Evolutionary conservation across 2,329 filamentous ascomycete species (phyloP).

Genomic region (Botrytis sinoallii): DNA sequence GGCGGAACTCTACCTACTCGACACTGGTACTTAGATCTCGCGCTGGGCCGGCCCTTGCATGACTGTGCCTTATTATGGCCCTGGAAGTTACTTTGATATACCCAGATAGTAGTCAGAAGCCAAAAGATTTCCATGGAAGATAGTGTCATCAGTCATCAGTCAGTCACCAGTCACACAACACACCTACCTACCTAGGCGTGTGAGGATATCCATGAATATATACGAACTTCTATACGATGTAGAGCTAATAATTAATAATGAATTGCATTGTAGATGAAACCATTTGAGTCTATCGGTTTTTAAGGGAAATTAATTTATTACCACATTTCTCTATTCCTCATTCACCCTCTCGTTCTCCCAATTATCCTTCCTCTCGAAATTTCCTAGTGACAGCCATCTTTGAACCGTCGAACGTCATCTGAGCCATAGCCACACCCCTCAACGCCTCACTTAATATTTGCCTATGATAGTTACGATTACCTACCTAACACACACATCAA

Average conservation of each 20-base stretch:
- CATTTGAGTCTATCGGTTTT: too few relatives aligned
- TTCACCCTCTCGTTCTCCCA: background rate
- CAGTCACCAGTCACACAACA: background rate
- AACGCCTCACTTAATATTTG: constrained; percentile 8
- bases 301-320: background rate
- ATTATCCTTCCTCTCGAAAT: background rate
- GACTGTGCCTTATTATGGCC: background rate
- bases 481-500: background rate
- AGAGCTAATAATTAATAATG: background rate
- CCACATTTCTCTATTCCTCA: background rate
- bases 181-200: background rate
- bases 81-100: background rate
- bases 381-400: background rate
- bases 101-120: background rate
- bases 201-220: too few relatives aligned
- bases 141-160: too few relatives aligned
- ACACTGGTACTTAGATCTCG: background rate
- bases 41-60: background rate
- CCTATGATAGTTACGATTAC: background rate
- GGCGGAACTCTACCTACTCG: background rate
- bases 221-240: background rate
- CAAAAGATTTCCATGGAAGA: constrained; percentile 4
- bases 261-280: background rate
- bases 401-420: constrained; percentile 16
- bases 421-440: background rate